A percentile compares a stretch with the other conserved stretches of the same genome.
These are phyloP conservation scores for Phytophthora meadii DNA, from an alignment of 352 stramenopile genomes.

Conservation along the genomic window DNA sequence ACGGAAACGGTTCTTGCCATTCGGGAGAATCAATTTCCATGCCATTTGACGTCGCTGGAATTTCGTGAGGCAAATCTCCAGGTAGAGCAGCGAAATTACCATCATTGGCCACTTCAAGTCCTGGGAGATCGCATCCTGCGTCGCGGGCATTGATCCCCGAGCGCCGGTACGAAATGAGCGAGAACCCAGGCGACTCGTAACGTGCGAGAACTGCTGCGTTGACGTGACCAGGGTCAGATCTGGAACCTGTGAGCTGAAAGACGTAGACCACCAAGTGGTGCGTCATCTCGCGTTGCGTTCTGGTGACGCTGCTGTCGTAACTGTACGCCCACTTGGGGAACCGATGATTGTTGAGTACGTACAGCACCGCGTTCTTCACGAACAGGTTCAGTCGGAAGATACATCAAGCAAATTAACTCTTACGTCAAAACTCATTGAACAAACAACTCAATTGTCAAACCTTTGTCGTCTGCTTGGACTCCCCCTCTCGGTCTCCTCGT, in stretches of 20 bases:
- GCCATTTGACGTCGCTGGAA: neutral
- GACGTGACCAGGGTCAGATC: conserved; percentile 7
- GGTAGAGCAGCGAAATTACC: conserved; percentile 12
- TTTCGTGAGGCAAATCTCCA: neutral
- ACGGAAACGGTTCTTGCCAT: no score
- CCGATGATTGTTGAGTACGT: conserved; percentile 58
- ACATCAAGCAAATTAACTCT: no score
- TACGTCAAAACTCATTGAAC: neutral
- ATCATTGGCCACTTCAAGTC: conserved; percentile 4
- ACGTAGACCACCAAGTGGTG: conserved; percentile 56
- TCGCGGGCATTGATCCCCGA: conserved; percentile 20
- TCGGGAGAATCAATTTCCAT: conserved; percentile 10
- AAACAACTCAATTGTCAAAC: conserved; percentile 8
- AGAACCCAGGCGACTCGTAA: conserved; percentile 43
- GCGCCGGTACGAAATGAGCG: conserved; percentile 46
- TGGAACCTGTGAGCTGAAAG: conserved; percentile 22
- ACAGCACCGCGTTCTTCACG: conserved; percentile 44
- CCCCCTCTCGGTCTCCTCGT: conserved; percentile 44
- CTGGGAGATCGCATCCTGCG: conserved; percentile 19
- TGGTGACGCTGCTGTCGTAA: conserved; percentile 56
- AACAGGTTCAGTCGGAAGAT: neutral
- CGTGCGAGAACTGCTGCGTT: conserved; percentile 40
- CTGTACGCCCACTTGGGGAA: conserved; percentile 64
- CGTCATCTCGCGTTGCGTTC: conserved; percentile 53
- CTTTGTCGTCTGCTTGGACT: conserved; percentile 44